Evolutionary conservation across 2,329 filamentous ascomycete species (phyloP), one percentile per base, ranked within the genome.

Genomic region (Lomentospora prolificans): DNA sequence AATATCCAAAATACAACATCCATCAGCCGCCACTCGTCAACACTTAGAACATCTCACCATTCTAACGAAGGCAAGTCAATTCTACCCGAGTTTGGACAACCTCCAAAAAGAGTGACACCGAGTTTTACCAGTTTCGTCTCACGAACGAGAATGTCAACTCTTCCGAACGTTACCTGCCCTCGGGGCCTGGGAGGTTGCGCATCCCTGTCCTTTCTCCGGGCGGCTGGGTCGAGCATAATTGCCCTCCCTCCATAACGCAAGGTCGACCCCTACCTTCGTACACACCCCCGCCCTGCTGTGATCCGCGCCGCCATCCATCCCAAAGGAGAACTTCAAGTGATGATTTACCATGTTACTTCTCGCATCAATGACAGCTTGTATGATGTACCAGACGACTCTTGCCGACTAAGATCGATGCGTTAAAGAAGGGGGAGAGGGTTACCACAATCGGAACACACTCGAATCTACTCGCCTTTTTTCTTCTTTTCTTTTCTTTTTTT

Each of bases 151-250:
- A 22, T 5, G 22, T 9, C 44, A 9, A 14, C 6, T 48, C 5
- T 10, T 4, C 6, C 22, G 44, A 48, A 48, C 44, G 44, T 12
- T 22, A 48, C 24, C 25, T 22, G n/a, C n/a, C n/a, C n/a, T n/a
- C n/a, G n/a, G n/a, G n/a, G n/a, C n/a, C 25, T 51, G 2, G 28
- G 46, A 22, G 12, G 25, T 28, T 22, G 25, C 48, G n/a, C n/a
- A n/a, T 25, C 48, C 53, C 53, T 55, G 53, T 28, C 30, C 30
- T 28, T 41, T 31, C n/a, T 48, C 53, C 53, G 17, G 46, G 27
- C 46, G 53, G 44, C 28, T 50, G 53, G 53, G 46, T 55, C 53
- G n/a, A 55, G 41, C 39, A 44, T 54, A n/a, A 39, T 52, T 52
- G 50, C 27, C 48, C 19, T n/a, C 48, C 48, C 24, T 51, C 50